Base-by-base conservation (phyloP, 495 filamentous ascomycete species). In the Venustampulla echinocandica region DNA sequence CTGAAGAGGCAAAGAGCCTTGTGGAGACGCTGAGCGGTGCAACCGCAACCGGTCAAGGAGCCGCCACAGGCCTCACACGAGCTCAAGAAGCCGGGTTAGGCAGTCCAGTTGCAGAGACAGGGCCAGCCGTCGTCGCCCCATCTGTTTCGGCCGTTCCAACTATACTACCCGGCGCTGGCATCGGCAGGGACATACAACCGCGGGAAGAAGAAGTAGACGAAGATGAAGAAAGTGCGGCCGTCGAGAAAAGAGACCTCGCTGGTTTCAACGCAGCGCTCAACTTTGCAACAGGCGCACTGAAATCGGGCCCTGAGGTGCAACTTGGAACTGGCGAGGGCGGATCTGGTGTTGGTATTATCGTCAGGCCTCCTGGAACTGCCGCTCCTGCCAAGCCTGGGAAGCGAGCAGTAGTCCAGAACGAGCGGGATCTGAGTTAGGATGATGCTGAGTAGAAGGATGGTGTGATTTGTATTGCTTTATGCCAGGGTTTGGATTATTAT, bases 271-370 rank as follows among this genome's bases (percentile, higher is more conserved):
- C 67, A 3, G 68, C 68, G 2, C 63, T 71, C 21, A 64, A 52
- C 14, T 71, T 55, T 51, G 66, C 68, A 42, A 67, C 69, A 55
- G 67, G 53, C 1, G 68, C 64, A 33, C 46, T 71, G 50, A 61
- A 56, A 25, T 69, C 69, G 62, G 67, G 67, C 3, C 68, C 68
- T 28, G 51, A 60, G 18, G 56, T 71, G 41, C 57, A 71, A 59
- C 63, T 71, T 15, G 68, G 68, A 19, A 71, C 68, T 22, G 68
- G 68, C 25, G 67, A 56, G 37, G 63, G 64, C 40, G 68, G 68
- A 35, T 61, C 65, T 6, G 68, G 68, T 11, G 66, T 71, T 20
- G 68, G 68, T 38, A 71, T 71, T 53, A 69, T 37, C 15, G 15
- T 17, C 9, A 37, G 17, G 10, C 34, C 34, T 11, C 7, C 7